Conservation (phyloP, 306 rosid genomes). For the Citrullus mucosospermus region DNA sequence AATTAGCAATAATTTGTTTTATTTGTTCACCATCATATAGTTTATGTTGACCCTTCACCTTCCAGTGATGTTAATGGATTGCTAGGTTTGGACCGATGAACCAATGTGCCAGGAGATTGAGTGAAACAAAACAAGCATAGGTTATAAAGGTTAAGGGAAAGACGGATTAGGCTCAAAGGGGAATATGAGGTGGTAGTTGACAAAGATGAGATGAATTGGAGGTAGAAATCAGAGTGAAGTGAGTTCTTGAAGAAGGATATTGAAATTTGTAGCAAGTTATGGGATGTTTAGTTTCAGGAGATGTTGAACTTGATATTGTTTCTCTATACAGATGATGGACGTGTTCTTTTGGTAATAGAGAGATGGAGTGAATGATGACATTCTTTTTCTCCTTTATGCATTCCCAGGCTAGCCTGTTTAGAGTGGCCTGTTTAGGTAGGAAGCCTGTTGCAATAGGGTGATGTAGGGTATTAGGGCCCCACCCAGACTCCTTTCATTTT, state of each 20-base stretch:
- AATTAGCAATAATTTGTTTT: background rate
- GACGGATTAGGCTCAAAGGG: background rate
- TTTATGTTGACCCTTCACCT: background rate
- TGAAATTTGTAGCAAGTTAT: background rate
- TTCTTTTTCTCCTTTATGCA: background rate
- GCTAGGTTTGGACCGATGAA: background rate
- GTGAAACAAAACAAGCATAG: background rate
- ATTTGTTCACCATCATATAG: background rate
- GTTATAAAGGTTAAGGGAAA: background rate
- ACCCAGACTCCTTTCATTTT: background rate
- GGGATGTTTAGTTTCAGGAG: background rate
- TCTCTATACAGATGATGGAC: background rate
- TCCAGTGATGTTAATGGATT: background rate
- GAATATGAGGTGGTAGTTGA: background rate
- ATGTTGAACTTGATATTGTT: background rate
- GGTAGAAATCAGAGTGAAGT: background rate
- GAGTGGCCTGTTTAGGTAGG: background rate
- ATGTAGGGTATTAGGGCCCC: background rate
- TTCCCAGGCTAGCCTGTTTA: background rate
- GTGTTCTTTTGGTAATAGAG: background rate
- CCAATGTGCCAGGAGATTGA: background rate
- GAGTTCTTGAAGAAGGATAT: background rate
- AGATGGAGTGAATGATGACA: background rate
- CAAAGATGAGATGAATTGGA: background rate
- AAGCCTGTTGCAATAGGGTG: background rate